Evolutionary conservation across 306 rosid species (phyloP).

Genomic region (Vigna unguiculata): DNA sequence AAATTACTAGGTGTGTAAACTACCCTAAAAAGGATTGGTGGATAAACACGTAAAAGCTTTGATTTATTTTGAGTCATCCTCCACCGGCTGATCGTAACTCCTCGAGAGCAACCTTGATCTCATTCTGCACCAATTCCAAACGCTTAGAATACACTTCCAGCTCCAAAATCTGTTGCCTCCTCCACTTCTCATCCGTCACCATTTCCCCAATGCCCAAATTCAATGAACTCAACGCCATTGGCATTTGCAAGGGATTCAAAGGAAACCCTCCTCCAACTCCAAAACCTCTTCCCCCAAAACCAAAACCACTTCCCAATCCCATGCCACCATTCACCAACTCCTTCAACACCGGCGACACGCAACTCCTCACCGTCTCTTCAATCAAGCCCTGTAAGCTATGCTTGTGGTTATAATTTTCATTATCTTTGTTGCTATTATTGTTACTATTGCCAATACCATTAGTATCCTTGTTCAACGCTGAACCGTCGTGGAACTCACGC

Average conservation of each 20-base stretch:
- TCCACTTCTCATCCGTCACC: conserved; percentile 56
- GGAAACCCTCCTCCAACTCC: background rate
- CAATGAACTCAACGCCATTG: conserved; percentile 15
- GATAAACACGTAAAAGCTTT: background rate
- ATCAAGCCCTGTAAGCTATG: conserved; percentile 55
- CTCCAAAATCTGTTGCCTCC: conserved; percentile 64
- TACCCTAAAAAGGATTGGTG: conserved; percentile 33
- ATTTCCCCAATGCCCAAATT: conserved; percentile 38
- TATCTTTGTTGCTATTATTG: background rate
- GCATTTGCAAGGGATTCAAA: conserved; percentile 44
- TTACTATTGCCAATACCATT: conserved; percentile 33
- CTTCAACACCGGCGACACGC: conserved; percentile 60
- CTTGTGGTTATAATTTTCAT: background rate
- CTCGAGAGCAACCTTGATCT: conserved; percentile 51
- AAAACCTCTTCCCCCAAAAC: conserved; percentile 32
- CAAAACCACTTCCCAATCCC: conserved; percentile 36
- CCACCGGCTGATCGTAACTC: conserved; percentile 51
- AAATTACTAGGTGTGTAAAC: conserved; percentile 21
- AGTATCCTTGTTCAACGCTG: conserved; percentile 42
- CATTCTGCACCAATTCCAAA: conserved; percentile 61
- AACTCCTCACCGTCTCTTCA: conserved; percentile 68
- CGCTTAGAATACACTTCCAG: conserved; percentile 64
- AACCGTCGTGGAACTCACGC: conserved; percentile 42
- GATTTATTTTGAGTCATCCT: background rate
- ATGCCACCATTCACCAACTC: conserved; percentile 42